phyloP scores from a whole-genome alignment of 1,284 basidiomycete genomes.

The Cystobasidium sp. region DNA sequence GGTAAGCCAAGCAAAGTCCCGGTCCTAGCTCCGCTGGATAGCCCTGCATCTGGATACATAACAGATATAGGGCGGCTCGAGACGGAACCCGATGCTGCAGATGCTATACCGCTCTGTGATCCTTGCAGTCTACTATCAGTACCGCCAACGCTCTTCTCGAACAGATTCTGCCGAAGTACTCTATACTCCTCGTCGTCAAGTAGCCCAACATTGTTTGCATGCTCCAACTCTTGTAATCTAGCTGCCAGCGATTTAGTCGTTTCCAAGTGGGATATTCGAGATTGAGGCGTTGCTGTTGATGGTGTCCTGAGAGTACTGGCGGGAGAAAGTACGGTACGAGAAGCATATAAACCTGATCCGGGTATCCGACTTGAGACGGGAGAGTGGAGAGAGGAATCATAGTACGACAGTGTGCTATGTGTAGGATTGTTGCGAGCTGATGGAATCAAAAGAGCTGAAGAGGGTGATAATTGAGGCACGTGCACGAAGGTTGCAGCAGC shows the following conservation, averaged over 20 bases:
- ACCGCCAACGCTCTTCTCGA: constrained; percentile 40
- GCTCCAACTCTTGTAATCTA: constrained; percentile 50
- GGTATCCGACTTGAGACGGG: no score
- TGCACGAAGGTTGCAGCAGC: constrained; percentile 4
- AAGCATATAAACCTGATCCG: no score
- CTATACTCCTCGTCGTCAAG: constrained; percentile 53
- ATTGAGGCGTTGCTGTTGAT: not conserved
- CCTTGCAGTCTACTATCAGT: not conserved
- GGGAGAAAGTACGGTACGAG: no score
- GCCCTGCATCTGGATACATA: not conserved
- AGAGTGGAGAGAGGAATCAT: no score
- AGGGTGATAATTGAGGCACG: constrained; percentile 24
- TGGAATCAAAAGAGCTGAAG: not conserved
- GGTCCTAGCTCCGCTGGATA: not conserved
- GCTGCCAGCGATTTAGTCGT: constrained; percentile 44
- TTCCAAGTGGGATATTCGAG: not conserved
- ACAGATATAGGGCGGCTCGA: not conserved
- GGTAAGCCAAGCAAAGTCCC: not conserved
- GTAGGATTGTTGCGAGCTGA: not conserved
- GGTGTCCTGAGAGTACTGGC: constrained; percentile 7
- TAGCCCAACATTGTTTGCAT: constrained; percentile 50
- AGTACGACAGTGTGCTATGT: not conserved
- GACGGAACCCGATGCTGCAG: not conserved
- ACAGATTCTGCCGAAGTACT: constrained; percentile 46
- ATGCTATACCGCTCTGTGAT: not conserved